Evolutionary conservation across 2,329 filamentous ascomycete genomes (phyloP).

Genomic region (Rhinocladiella mackenziei): DNA sequence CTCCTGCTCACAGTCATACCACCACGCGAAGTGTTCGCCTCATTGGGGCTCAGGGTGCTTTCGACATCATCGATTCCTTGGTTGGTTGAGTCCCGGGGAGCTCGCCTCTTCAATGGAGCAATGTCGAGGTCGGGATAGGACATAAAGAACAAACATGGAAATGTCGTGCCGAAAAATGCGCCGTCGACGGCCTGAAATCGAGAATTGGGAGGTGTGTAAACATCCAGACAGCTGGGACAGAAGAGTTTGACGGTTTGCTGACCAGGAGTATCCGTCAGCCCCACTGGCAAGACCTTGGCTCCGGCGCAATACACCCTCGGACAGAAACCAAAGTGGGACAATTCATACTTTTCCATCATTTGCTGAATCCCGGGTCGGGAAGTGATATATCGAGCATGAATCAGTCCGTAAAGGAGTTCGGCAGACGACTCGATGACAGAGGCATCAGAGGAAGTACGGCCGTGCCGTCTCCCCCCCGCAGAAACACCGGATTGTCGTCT

Average conservation of each 20-base stretch:
- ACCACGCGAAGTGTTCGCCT: conserved; percentile 21
- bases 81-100: conserved; percentile 17
- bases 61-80: conserved; percentile 25
- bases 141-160: conserved; percentile 95
- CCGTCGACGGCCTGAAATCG: conserved; percentile 96
- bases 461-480: conserved; percentile 60
- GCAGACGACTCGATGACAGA: conserved; percentile 95
- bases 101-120: conserved; percentile 59
- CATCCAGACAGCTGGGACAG: conserved; percentile 92
- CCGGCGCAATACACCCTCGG: conserved; percentile 91
- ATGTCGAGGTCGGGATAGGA: conserved; percentile 96
- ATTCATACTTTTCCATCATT: conserved; percentile 98
- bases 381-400: conserved; percentile 98
- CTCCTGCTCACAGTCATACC: conserved; percentile 28
- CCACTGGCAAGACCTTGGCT: conserved; percentile 86
- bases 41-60: conserved; percentile 28
- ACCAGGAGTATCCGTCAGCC: conserved; percentile 88
- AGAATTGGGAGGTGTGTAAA: conserved; percentile 96
- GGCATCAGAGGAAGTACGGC: conserved; percentile 84
- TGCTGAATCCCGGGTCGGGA: conserved; percentile 94
- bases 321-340: conserved; percentile 92
- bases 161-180: conserved; percentile 96
- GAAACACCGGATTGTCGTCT: conserved; percentile 52
- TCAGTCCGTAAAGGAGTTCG: conserved; percentile 96
- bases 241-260: conserved; percentile 98